phyloP scores from a whole-genome alignment of 129 eudicot species.

The Flaveria robusta region DNA sequence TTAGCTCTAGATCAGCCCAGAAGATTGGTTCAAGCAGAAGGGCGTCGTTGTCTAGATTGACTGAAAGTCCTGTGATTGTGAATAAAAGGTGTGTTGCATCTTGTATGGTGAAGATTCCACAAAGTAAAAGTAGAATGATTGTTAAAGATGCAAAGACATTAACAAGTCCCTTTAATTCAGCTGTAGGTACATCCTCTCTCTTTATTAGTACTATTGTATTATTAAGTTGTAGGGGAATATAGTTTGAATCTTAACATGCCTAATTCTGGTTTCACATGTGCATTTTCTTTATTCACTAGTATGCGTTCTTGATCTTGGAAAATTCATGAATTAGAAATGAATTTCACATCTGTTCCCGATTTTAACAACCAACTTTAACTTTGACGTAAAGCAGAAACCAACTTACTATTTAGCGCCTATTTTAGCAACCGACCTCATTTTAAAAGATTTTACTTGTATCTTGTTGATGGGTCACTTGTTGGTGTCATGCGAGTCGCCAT shows the following conservation, averaged over 20 bases:
- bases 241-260: background rate
- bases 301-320: background rate
- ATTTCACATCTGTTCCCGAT: background rate
- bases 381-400: no score
- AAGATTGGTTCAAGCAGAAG: constrained; percentile 54
- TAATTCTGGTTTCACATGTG: background rate
- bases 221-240: background rate
- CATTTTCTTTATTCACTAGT: background rate
- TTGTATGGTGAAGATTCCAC: constrained; percentile 55
- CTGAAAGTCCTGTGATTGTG: constrained; percentile 56
- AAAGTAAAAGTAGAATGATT: constrained; percentile 67
- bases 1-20: constrained; percentile 40
- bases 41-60: constrained; percentile 45
- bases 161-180: constrained; percentile 56
- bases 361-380: background rate
- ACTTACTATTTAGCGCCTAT: no score
- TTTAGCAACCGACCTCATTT: background rate
- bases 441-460: background rate
- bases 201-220: background rate
- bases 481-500: background rate
- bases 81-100: constrained; percentile 60
- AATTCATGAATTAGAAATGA: background rate
- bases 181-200: constrained; percentile 86
- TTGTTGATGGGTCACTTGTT: background rate
- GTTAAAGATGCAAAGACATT: constrained; percentile 57